Percentiles rank a stretch among this genome's conserved stretches.
Evolutionary conservation across 345 rosid species (phyloP).

Genomic region (Citrus cavaleriei): DNA sequence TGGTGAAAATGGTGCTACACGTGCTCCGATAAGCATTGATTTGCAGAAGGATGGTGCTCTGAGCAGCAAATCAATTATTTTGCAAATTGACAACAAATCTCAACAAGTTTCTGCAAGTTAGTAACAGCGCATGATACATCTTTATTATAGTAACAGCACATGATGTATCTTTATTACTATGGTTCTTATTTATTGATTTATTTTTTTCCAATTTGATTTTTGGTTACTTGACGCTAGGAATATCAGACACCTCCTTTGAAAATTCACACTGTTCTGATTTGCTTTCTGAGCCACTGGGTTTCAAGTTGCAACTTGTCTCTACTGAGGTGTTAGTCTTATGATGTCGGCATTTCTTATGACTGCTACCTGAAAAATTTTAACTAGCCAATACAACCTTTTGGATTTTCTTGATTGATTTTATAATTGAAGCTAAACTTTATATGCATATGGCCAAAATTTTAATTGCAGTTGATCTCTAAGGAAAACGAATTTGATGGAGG

Average conservation of each 20-base stretch:
- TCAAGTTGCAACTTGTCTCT: neutral
- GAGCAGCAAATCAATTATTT: constrained; percentile 75
- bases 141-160: constrained; percentile 14
- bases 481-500: neutral
- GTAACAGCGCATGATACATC: neutral
- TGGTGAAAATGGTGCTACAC: constrained; percentile 96
- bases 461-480: neutral
- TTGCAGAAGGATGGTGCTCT: constrained; percentile 63
- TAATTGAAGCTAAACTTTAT: neutral
- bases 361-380: neutral
- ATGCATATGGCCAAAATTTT: neutral
- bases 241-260: neutral
- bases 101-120: constrained; percentile 95
- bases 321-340: neutral
- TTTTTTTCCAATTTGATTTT: neutral
- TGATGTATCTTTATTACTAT: neutral
- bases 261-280: neutral
- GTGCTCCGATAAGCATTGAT: constrained; percentile 86
- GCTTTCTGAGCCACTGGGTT: neutral
- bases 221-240: neutral
- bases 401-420: neutral
- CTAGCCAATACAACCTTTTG: neutral
- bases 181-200: neutral
- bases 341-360: neutral
- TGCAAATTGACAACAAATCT: constrained; percentile 85